Conservation (phyloP, 176 grass and related monocot species). For the Alopecurus myosuroides region DNA sequence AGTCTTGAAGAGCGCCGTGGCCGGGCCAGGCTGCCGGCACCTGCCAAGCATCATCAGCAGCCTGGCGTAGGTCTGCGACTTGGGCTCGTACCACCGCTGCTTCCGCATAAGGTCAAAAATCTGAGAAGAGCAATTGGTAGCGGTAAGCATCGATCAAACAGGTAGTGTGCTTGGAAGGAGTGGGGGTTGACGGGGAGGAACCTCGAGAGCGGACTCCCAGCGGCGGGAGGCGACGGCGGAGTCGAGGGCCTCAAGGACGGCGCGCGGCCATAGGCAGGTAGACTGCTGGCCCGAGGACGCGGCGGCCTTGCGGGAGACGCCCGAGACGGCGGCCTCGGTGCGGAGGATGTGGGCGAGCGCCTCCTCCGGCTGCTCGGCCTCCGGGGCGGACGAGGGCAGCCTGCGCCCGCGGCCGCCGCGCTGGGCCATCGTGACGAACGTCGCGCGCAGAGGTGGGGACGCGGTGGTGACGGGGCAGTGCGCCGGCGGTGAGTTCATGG, state of each 20-base stretch:
- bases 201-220: slow-evolving; percentile 83
- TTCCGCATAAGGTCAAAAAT: slow-evolving; percentile 80
- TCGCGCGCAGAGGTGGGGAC: neutral
- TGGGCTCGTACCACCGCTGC: slow-evolving; percentile 85
- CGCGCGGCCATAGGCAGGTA: slow-evolving; percentile 56
- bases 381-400: neutral
- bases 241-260: slow-evolving; percentile 81
- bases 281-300: slow-evolving; percentile 32
- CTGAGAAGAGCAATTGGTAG: slow-evolving; percentile 18
- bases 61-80: slow-evolving; percentile 73
- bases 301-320: slow-evolving; percentile 55
- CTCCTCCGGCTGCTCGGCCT: slow-evolving; percentile 23
- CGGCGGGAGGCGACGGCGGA: slow-evolving; percentile 40
- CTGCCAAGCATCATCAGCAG: slow-evolving; percentile 80
- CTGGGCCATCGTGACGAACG: neutral
- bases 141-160: neutral
- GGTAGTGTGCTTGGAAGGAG: neutral
- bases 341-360: slow-evolving; percentile 63
- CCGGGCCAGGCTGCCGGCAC: slow-evolving; percentile 58
- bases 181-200: neutral
- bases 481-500: slow-evolving; percentile 19
- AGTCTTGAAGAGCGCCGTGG: slow-evolving; percentile 51
- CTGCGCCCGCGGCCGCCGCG: slow-evolving; percentile 15
- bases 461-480: neutral
- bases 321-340: slow-evolving; percentile 61